A percentile compares a stretch with the other conserved stretches of the same genome.
Conservation (phyloP, 2,329 filamentous ascomycete genomes). For the Alternaria infectoria region DNA sequence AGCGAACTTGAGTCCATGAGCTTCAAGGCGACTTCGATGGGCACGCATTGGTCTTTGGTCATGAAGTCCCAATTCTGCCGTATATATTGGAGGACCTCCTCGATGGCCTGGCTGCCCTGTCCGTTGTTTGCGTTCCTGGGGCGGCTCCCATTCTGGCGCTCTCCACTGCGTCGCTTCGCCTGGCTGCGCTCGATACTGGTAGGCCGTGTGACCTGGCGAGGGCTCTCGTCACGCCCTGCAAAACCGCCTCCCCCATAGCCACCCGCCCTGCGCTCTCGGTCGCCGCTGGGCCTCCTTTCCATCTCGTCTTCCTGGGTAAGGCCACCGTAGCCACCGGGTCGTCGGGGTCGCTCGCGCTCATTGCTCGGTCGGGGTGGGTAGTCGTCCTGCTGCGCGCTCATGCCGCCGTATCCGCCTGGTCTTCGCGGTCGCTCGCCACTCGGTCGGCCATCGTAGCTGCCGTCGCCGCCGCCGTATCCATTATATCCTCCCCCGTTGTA, state of each 20-base stretch:
- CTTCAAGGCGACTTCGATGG: conserved; percentile 92
- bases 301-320: conserved; percentile 37
- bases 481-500: conserved; percentile 30
- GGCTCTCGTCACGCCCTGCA: conserved; percentile 29
- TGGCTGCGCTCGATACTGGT: conserved; percentile 52
- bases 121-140: conserved; percentile 45
- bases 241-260: conserved; percentile 46
- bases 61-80: conserved; percentile 91
- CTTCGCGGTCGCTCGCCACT: conserved; percentile 38
- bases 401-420: conserved; percentile 40
- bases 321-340: conserved; percentile 34
- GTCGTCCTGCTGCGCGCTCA: conserved; percentile 26
- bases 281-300: conserved; percentile 29
- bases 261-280: conserved; percentile 35
- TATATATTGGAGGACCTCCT: conserved; percentile 78
- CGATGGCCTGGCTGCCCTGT: conserved; percentile 51
- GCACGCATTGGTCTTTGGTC: conserved; percentile 85
- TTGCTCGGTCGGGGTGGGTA: conserved; percentile 23
- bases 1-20: conserved; percentile 93
- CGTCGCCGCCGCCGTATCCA: conserved; percentile 25
- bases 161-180: conserved; percentile 51
- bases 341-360: conserved; percentile 27
- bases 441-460: conserved; percentile 24
- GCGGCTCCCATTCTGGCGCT: conserved; percentile 30
- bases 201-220: conserved; percentile 40